Conservation (phyloP, 345 rosid genomes). For the Rhizophora apiculata region DNA sequence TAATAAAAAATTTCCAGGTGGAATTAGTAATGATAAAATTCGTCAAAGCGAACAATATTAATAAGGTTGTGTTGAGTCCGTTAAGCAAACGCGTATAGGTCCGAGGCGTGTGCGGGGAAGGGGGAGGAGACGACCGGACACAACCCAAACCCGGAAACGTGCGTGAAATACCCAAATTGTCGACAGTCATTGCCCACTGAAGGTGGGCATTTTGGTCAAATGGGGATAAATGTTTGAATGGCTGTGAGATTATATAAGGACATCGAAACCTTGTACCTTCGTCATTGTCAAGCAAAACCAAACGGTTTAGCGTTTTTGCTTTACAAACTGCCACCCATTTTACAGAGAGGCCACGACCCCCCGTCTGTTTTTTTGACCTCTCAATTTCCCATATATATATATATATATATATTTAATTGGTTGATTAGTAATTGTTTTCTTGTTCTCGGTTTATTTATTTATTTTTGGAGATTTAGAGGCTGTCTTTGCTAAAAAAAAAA, state of each 20-base stretch:
- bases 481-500: not conserved
- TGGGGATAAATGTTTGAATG: not conserved
- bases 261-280: not conserved
- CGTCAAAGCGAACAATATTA: not conserved
- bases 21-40: too few species aligned
- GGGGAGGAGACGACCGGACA: not conserved
- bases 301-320: not conserved
- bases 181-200: not conserved
- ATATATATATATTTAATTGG: not conserved
- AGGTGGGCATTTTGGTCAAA: not conserved
- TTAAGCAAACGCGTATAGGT: conserved; percentile 12
- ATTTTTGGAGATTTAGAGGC: not conserved
- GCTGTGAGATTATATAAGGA: not conserved
- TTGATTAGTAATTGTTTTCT: not conserved
- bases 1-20: too few species aligned
- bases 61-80: not conserved
- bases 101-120: too few species aligned
- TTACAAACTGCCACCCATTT: conserved; percentile 17
- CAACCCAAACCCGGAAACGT: too few species aligned
- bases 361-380: too few species aligned
- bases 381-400: not conserved
- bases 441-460: not conserved
- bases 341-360: conserved; percentile 3
- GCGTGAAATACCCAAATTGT: not conserved
- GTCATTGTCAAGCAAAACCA: not conserved